These are phyloP conservation scores for Saccharum officinarum DNA, from an alignment of 176 grass and related monocot species.

Conservation along the genomic window DNA sequence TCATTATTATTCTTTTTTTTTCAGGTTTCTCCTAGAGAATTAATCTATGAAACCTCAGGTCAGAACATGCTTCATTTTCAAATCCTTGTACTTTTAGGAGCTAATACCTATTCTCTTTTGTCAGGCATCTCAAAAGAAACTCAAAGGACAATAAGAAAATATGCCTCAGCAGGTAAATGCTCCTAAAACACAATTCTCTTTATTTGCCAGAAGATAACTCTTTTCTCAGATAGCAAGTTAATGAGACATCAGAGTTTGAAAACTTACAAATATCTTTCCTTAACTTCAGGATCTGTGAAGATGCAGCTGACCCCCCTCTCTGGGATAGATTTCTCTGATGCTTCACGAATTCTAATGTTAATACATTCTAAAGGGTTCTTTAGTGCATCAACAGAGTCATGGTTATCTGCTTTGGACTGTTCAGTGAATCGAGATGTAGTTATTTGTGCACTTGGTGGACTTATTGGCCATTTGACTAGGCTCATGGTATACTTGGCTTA, in stretches of 20 bases:
- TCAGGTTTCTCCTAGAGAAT: slow-evolving; percentile 87
- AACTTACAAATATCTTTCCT: slow-evolving; percentile 19
- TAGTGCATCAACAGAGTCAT: slow-evolving; percentile 57
- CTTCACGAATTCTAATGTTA: slow-evolving; percentile 60
- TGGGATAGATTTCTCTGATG: slow-evolving; percentile 58
- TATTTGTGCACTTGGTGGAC: slow-evolving; percentile 80
- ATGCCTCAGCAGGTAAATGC: slow-evolving; percentile 75
- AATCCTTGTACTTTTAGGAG: background rate
- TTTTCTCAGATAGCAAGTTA: background rate
- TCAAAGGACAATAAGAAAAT: slow-evolving; percentile 65
- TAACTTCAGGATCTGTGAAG: slow-evolving; percentile 69
- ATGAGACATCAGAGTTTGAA: background rate
- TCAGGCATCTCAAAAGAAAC: slow-evolving; percentile 91
- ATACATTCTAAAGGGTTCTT: slow-evolving; percentile 86
- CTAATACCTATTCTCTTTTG: slow-evolving; percentile 30
- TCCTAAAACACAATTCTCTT: background rate
- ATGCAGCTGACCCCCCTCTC: slow-evolving; percentile 68
- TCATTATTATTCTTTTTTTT: slow-evolving; percentile 45
- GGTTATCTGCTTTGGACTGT: slow-evolving; percentile 67
- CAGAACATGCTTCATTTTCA: slow-evolving; percentile 32
- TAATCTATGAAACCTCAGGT: slow-evolving; percentile 95
- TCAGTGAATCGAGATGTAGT: slow-evolving; percentile 52
- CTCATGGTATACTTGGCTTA: slow-evolving; percentile 71
- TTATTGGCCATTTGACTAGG: slow-evolving; percentile 79
- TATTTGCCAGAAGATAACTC: background rate